Percentiles rank a stretch among this genome's conserved stretches.
Evolutionary conservation across 768 basidiomycete genomes (phyloP).

Genomic region (Scleroderma bovista): DNA sequence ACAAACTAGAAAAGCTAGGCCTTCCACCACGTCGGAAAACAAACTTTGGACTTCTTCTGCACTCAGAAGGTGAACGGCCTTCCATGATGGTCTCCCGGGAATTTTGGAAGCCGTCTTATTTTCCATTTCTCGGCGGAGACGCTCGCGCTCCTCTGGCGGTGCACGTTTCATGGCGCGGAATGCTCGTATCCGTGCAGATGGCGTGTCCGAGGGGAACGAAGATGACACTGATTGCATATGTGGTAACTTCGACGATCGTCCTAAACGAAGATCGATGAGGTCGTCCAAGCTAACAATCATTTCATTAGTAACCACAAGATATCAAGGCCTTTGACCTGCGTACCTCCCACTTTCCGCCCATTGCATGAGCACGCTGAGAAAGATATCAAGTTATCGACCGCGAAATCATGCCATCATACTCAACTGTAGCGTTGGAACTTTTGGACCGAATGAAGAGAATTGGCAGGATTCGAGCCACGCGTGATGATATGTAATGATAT

Average conservation of each 20-base stretch:
- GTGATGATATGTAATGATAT: constrained; percentile 94
- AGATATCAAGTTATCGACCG: neutral
- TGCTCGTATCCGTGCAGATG: constrained; percentile 69
- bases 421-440: constrained; percentile 83
- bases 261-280: constrained; percentile 75
- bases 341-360: constrained; percentile 86
- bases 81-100: constrained; percentile 39
- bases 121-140: constrained; percentile 49
- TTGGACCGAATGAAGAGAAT: constrained; percentile 86
- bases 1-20: constrained; percentile 79
- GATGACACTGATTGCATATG: constrained; percentile 34
- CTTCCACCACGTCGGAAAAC: constrained; percentile 82
- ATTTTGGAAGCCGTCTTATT: constrained; percentile 21
- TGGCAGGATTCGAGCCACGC: constrained; percentile 85
- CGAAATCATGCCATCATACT: constrained; percentile 19
- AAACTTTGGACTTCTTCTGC: constrained; percentile 78
- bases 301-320: neutral
- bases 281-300: constrained; percentile 60
- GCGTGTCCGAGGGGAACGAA: constrained; percentile 39
- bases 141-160: constrained; percentile 56
- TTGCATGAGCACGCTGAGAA: constrained; percentile 76
- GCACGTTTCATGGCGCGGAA: constrained; percentile 68
- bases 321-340: neutral
- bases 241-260: constrained; percentile 42
- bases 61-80: constrained; percentile 78